Evolutionary conservation across 2,329 filamentous ascomycete genomes (phyloP).

Genomic region (Aspergillus brasiliensis): DNA sequence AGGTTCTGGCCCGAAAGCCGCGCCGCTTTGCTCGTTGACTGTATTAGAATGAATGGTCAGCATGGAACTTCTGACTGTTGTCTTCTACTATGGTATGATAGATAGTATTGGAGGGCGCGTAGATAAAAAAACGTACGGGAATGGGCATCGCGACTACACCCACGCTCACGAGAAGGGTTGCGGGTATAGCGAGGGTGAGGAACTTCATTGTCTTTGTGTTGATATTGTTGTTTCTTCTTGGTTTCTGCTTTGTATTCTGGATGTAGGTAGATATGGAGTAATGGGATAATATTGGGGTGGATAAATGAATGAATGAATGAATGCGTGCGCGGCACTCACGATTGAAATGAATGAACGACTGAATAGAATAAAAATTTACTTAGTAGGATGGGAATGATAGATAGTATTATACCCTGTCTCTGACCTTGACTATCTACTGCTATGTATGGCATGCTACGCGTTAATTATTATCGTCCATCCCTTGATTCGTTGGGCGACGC

Average conservation of each 20-base stretch:
- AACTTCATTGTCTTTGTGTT: constrained; percentile 9
- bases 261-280: no score
- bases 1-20: not conserved
- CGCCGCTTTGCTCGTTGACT: not conserved
- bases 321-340: no score
- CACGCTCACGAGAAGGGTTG: constrained; percentile 4
- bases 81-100: no score
- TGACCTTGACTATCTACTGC: not conserved
- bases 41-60: not conserved
- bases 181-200: not conserved
- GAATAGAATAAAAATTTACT: not conserved
- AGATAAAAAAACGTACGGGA: constrained; percentile 4
- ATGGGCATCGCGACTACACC: constrained; percentile 3
- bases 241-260: no score
- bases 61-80: no score
- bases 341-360: not conserved
- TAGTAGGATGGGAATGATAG: no score
- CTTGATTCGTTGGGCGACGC: no score
- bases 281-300: no score
- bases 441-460: no score
- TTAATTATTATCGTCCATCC: no score
- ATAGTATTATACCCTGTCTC: not conserved
- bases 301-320: not conserved
- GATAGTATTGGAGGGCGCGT: no score
- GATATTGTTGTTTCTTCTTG: no score